phyloP scores from a whole-genome alignment of 2,329 filamentous ascomycete genomes.

The Fusarium sp. region DNA sequence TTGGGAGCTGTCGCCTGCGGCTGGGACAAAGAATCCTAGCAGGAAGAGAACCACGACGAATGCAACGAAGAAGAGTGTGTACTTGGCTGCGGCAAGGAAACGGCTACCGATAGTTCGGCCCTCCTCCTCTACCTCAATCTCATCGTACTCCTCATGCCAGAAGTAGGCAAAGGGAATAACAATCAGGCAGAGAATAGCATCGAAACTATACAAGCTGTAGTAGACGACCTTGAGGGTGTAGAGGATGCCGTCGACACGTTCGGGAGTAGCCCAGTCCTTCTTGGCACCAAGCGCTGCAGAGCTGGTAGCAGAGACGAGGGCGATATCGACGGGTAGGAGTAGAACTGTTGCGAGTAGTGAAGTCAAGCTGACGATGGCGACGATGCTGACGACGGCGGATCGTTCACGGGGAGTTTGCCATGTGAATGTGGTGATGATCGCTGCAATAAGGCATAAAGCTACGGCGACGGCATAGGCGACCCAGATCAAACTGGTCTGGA shows the following conservation, averaged over 20 bases:
- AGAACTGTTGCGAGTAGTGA: conserved; percentile 91
- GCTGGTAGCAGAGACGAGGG: conserved; percentile 89
- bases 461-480: conserved; percentile 89
- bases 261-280: conserved; percentile 94
- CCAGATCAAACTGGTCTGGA: conserved; percentile 95
- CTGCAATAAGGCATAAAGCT: conserved; percentile 78
- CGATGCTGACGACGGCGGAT: conserved; percentile 81
- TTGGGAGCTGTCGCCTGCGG: conserved; percentile 74
- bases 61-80: conserved; percentile 85
- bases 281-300: conserved; percentile 80
- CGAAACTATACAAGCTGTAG: conserved; percentile 91
- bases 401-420: conserved; percentile 93
- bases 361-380: conserved; percentile 89
- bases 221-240: conserved; percentile 88
- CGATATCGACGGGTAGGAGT: conserved; percentile 93
- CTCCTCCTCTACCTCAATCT: conserved; percentile 88
- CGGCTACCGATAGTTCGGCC: conserved; percentile 77
- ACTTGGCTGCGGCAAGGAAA: conserved; percentile 88
- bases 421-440: conserved; percentile 87
- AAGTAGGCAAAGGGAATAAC: conserved; percentile 98
- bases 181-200: conserved; percentile 88
- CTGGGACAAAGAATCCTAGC: conserved; percentile 92
- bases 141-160: conserved; percentile 97
- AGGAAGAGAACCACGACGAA: conserved; percentile 87
- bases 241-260: conserved; percentile 81